Base-by-base conservation (phyloP, 345 rosid species). In the Sonneratia alba region DNA sequence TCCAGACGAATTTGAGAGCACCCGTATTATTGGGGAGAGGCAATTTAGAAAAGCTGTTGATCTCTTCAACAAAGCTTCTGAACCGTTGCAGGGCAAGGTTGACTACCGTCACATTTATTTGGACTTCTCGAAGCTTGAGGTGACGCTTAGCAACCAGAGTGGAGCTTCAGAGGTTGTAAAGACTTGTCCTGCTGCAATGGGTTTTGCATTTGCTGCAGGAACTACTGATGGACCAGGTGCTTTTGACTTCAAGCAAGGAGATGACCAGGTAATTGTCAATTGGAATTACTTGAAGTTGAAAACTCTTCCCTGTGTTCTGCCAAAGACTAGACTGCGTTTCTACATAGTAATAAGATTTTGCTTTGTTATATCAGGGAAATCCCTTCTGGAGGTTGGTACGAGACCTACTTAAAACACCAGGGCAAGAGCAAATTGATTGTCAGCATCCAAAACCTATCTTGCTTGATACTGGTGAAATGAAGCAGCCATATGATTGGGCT, bases 221-320 rank as follows among this genome's bases (percentile, higher is more conserved):
- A 95, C 99, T 36, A 95, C 98, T 16, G 99, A 95, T 86, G 99
- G 99, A 68, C 99, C 97, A 47, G 99, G 99, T 73, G 99, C 99
- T 81, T 95, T 95, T 82, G 98, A 88, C 83, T 95, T 95, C 79
- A 88, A 84, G 78, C 99, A 95, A 86, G 98, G 98, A 74, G 99
- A 95, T 86, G 85, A 88, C 76, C 71, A 78, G 90, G 99, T 90
- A 79, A 77, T 79, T 14, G 36, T 14, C 55, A 24, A 48, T 71
- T 74, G 34, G 45, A 36, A 59, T 27, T 72, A 22, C 51, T 56
- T 51, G 19, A 51, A 66, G 48, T 42, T 37, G 42, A 18, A 51
- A n/a, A 7, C 48, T 47, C 13, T 16, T 49, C 15, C 19, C 38
- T 59, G 38, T 19, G 34, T 49, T 27, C 51, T 62, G 55, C 47